Evolutionary conservation across 352 stramenopile species (phyloP).

Genomic region (Globisporangium polare): DNA sequence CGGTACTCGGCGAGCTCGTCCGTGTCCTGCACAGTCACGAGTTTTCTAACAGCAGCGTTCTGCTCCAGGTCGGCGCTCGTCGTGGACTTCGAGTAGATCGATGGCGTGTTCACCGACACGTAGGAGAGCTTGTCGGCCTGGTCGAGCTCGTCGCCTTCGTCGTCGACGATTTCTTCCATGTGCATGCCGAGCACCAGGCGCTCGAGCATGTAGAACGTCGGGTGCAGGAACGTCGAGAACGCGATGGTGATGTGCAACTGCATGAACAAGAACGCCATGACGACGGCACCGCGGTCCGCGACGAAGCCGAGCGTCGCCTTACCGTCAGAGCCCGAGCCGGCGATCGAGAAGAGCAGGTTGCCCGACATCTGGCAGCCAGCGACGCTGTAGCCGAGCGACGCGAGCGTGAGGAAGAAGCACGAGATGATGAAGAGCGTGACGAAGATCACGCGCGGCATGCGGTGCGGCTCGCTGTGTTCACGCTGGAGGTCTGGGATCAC

Average conservation of each 20-base stretch:
- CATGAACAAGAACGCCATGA: conserved; percentile 48
- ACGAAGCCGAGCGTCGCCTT: conserved; percentile 32
- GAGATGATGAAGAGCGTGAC: conserved; percentile 38
- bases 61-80: conserved; percentile 16
- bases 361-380: conserved; percentile 44
- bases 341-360: conserved; percentile 54
- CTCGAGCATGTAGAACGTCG: conserved; percentile 49
- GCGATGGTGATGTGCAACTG: conserved; percentile 49
- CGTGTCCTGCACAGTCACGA: conserved; percentile 3
- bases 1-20: conserved; percentile 18
- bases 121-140: conserved; percentile 12
- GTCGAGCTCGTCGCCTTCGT: background rate
- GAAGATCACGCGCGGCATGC: conserved; percentile 45
- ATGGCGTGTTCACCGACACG: conserved; percentile 11
- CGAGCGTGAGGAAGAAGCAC: conserved; percentile 37
- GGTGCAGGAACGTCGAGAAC: conserved; percentile 42
- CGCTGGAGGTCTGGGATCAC: conserved; percentile 45
- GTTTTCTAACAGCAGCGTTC: conserved; percentile 1
- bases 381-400: conserved; percentile 26
- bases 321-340: conserved; percentile 14
- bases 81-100: conserved; percentile 16
- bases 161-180: background rate
- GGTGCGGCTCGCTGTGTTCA: conserved; percentile 38
- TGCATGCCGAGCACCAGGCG: conserved; percentile 44
- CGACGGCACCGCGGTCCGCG: conserved; percentile 26